Percentiles rank a stretch among this genome's conserved stretches.
phyloP scores from a whole-genome alignment of 768 basidiomycete species.

The Plicaturopsis crispa region DNA sequence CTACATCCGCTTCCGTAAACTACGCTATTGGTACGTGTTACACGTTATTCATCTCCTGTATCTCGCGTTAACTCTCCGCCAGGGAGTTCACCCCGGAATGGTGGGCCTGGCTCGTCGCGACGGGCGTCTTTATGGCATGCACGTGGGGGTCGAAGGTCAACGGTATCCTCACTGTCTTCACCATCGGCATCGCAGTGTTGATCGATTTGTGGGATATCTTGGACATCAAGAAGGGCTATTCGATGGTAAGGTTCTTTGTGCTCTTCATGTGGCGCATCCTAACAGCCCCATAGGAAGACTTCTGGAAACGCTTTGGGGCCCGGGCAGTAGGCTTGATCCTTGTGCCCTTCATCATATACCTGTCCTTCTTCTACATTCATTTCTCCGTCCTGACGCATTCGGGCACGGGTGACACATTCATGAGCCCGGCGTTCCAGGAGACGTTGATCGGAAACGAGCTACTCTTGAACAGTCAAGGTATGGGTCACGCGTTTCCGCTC shows the following conservation, averaged over 20 bases:
- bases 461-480: slow-evolving; percentile 87
- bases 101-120: slow-evolving; percentile 92
- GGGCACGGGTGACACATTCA: slow-evolving; percentile 91
- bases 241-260: slow-evolving; percentile 48
- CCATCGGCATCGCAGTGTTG: slow-evolving; percentile 85
- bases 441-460: slow-evolving; percentile 89
- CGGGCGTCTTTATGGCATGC: slow-evolving; percentile 91
- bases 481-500: no score
- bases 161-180: slow-evolving; percentile 82
- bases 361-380: slow-evolving; percentile 95
- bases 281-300: slow-evolving; percentile 56
- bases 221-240: slow-evolving; percentile 72
- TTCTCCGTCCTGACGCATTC: slow-evolving; percentile 83
- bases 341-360: slow-evolving; percentile 85
- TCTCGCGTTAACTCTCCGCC: slow-evolving; percentile 7
- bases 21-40: slow-evolving; percentile 69
- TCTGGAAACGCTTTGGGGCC: slow-evolving; percentile 84
- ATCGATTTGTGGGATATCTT: slow-evolving; percentile 94
- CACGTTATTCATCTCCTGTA: background rate
- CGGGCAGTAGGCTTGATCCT: slow-evolving; percentile 79
- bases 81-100: slow-evolving; percentile 86
- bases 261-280: background rate
- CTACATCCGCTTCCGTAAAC: slow-evolving; percentile 91
- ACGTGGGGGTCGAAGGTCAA: slow-evolving; percentile 98
- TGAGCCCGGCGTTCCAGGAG: slow-evolving; percentile 98